These are phyloP conservation scores for Xylaria sp. DNA, from an alignment of 2,329 filamentous ascomycete genomes.

Conservation along the genomic window DNA sequence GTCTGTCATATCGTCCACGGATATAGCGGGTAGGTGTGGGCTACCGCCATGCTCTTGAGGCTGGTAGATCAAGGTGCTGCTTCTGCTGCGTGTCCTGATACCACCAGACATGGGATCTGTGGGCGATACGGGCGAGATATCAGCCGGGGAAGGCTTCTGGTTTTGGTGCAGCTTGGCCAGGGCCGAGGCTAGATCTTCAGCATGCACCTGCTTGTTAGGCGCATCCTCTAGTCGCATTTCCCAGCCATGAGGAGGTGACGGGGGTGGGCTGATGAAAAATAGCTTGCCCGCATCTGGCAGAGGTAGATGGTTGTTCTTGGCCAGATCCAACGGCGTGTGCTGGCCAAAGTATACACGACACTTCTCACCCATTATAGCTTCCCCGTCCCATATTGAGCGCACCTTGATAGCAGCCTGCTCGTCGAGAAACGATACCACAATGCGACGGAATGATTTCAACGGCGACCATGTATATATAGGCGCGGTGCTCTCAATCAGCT, in stretches of 20 bases:
- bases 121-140: conserved; percentile 46
- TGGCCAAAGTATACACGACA: conserved; percentile 74
- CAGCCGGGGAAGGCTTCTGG: conserved; percentile 33
- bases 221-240: conserved; percentile 71
- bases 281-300: conserved; percentile 73
- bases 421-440: conserved; percentile 78
- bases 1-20: conserved; percentile 71
- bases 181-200: conserved; percentile 71
- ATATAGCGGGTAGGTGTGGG: conserved; percentile 66
- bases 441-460: conserved; percentile 81
- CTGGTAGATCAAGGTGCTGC: conserved; percentile 70
- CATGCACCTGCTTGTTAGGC: conserved; percentile 72
- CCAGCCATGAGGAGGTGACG: conserved; percentile 72
- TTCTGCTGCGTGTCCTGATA: conserved; percentile 58
- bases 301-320: conserved; percentile 62
- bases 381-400: conserved; percentile 74
- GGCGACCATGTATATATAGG: conserved; percentile 79
- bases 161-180: conserved; percentile 65
- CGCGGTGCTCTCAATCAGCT: conserved; percentile 72
- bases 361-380: conserved; percentile 72
- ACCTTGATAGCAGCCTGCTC: conserved; percentile 72
- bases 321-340: conserved; percentile 59
- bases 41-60: conserved; percentile 61
- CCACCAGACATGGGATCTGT: conserved; percentile 42
- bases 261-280: conserved; percentile 75